phyloP scores from a whole-genome alignment of 1,284 basidiomycete species.

The Salmacisia buchloeana region DNA sequence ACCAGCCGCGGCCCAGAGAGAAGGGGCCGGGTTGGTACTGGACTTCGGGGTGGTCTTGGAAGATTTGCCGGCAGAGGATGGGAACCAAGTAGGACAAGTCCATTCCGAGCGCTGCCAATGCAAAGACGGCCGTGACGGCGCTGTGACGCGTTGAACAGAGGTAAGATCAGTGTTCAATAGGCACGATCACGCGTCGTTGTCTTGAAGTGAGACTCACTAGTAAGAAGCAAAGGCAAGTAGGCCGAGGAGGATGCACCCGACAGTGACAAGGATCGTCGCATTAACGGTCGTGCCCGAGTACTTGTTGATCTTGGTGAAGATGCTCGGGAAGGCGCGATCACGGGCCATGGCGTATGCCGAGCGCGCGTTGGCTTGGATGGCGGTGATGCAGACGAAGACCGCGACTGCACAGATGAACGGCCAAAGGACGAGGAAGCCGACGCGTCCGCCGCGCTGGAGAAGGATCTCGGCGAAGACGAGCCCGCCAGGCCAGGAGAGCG shows the following conservation, averaged over 20 bases:
- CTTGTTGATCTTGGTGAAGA: constrained; percentile 67
- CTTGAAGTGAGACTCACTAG: background rate
- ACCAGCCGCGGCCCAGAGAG: constrained; percentile 68
- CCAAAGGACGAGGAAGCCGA: constrained; percentile 64
- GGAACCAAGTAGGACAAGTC: constrained; percentile 59
- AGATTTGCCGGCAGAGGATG: constrained; percentile 60
- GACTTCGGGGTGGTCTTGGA: constrained; percentile 72
- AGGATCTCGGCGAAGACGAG: constrained; percentile 47
- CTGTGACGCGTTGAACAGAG: constrained; percentile 14
- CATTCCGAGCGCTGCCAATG: constrained; percentile 67
- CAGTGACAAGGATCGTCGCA: constrained; percentile 71
- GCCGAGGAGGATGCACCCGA: constrained; percentile 50
- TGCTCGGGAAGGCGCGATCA: constrained; percentile 76
- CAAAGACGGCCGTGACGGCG: constrained; percentile 46
- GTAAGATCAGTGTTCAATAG: too few relatives aligned
- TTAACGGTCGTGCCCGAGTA: constrained; percentile 66
- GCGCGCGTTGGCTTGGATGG: constrained; percentile 78
- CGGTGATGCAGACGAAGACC: constrained; percentile 53
- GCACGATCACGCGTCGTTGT: background rate
- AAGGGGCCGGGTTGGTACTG: constrained; percentile 80
- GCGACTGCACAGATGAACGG: constrained; percentile 47
- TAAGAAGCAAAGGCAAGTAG: constrained; percentile 38
- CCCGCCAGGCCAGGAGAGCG: constrained; percentile 37
- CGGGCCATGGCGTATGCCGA: constrained; percentile 85
- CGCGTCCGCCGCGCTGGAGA: constrained; percentile 35